phyloP scores from a whole-genome alignment of 208 protist species.

The Kentomonas sorsogonicus region DNA sequence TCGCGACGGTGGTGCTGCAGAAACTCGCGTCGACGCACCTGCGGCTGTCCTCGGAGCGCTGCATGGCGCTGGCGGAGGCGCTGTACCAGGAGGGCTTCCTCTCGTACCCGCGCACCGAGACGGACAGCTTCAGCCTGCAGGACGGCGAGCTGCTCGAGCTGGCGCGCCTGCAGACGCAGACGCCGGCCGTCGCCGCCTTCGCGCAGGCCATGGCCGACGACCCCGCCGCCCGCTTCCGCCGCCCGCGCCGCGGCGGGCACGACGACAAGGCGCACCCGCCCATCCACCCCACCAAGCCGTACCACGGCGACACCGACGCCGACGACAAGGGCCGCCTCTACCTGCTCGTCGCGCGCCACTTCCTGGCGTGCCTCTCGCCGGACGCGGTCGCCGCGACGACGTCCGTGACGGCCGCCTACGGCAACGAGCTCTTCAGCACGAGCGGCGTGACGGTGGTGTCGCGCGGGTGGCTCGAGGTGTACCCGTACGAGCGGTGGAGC shows the following conservation, averaged over 20 bases:
- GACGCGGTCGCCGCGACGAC: conserved; percentile 89
- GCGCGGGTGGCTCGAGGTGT: conserved; percentile 93
- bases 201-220: conserved; percentile 50
- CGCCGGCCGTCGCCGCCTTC: conserved; percentile 50
- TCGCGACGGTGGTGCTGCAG: conserved; percentile 98
- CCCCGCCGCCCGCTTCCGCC: conserved; percentile 61
- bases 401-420: conserved; percentile 67
- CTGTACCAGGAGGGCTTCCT: conserved; percentile 91
- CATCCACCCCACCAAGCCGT: conserved; percentile 94
- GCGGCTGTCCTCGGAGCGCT: conserved; percentile 87
- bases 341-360: conserved; percentile 95
- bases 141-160: conserved; percentile 81
- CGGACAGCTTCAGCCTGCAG: conserved; percentile 90
- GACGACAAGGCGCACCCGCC: conserved; percentile 98
- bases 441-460: conserved; percentile 87
- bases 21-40: conserved; percentile 93
- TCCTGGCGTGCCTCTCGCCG: conserved; percentile 96
- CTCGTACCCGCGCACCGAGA: conserved; percentile 98
- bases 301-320: conserved; percentile 30
- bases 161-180: conserved; percentile 62
- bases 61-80: conserved; percentile 93
- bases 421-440: conserved; percentile 81
- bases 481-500: conserved; percentile 87
- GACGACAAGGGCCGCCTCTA: conserved; percentile 86
- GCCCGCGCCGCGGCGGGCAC: conserved; percentile 90